Percentiles rank a stretch among this genome's conserved stretches.
Evolutionary conservation across 1,139 yeast species (phyloP).

Genomic region (Torulaspora globosa): DNA sequence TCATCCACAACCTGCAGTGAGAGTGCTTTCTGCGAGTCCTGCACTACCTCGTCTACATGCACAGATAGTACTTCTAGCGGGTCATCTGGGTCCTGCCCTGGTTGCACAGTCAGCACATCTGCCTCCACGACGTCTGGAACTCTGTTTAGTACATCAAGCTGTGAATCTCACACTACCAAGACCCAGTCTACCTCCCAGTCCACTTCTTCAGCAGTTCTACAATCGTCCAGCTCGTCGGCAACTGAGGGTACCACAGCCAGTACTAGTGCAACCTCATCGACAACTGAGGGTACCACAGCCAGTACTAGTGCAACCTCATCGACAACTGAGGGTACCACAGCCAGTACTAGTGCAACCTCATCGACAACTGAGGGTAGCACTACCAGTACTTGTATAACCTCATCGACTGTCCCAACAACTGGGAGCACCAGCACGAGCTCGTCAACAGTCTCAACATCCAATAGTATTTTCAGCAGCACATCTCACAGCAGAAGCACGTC

Average conservation of each 20-base stretch:
- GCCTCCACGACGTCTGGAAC: not conserved
- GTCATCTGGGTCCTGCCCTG: not conserved
- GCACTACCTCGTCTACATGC: not conserved
- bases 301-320: not conserved
- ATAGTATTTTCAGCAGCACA: not conserved
- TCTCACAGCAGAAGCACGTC: not conserved
- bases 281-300: not conserved
- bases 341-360: not conserved
- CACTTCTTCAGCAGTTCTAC: not conserved
- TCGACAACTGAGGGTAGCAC: not conserved
- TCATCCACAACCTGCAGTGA: not conserved
- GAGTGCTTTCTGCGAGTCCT: not conserved
- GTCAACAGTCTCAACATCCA: not conserved
- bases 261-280: not conserved
- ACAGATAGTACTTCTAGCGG: not conserved
- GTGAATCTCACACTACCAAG: not conserved
- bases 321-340: not conserved
- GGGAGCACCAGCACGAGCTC: not conserved
- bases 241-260: not conserved
- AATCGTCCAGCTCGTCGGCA: not conserved
- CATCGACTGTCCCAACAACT: not conserved
- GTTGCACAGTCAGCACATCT: not conserved
- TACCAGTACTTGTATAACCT: too few species aligned
- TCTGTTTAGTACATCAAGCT: not conserved
- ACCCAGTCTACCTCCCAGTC: too few species aligned